These are phyloP conservation scores for Lactarius vividus DNA, from an alignment of 768 basidiomycete species.

Conservation along the genomic window DNA sequence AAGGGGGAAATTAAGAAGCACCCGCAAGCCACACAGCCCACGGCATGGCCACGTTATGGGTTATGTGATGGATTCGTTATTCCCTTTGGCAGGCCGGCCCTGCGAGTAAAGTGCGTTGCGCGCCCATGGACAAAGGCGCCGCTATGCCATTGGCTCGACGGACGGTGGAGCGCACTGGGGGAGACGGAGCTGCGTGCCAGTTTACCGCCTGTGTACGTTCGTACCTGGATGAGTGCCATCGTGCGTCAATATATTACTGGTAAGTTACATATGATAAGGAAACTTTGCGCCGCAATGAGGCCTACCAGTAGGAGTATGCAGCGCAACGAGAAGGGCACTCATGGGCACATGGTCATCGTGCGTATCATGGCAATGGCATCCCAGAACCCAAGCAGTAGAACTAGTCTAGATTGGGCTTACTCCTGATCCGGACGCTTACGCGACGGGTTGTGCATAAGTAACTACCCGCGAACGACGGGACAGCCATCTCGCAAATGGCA, in stretches of 20 bases:
- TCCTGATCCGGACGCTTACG: slow-evolving; percentile 10
- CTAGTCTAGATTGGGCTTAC: slow-evolving; percentile 2
- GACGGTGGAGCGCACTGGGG: not conserved
- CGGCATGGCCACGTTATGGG: too few relatives aligned
- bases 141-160: not conserved
- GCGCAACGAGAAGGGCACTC: slow-evolving; percentile 2
- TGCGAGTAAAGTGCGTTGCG: not conserved
- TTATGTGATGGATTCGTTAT: not conserved
- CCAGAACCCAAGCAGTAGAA: not conserved
- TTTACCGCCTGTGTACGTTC: not conserved
- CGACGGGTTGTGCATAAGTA: slow-evolving; percentile 2
- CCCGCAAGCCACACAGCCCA: not conserved
- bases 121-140: not conserved
- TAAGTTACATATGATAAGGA: not conserved
- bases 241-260: not conserved
- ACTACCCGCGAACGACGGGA: slow-evolving; percentile 19
- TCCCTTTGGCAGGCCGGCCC: not conserved
- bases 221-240: not conserved
- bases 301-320: not conserved
- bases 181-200: not conserved
- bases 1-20: not conserved
- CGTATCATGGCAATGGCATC: not conserved
- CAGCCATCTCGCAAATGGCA: not conserved
- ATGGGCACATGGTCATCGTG: slow-evolving; percentile 14
- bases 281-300: slow-evolving; percentile 17